phyloP scores from a whole-genome alignment of 306 rosid species.

The Gillenia trifoliata region DNA sequence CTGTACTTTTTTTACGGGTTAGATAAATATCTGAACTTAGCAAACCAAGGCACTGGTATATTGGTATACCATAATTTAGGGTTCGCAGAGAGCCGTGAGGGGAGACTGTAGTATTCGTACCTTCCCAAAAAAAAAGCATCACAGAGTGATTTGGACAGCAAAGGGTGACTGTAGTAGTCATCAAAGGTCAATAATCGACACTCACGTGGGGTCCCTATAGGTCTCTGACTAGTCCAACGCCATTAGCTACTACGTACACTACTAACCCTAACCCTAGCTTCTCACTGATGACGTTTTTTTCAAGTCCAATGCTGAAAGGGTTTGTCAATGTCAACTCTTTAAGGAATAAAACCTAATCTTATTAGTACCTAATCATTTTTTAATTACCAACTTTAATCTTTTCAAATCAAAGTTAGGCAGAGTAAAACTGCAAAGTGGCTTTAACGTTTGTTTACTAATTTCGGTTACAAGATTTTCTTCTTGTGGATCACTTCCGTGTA shows the following conservation, averaged over 20 bases:
- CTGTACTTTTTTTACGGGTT: no score
- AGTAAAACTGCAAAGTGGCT: not conserved
- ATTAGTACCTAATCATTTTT: conserved; percentile 18
- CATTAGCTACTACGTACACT: conserved; percentile 1
- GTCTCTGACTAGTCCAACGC: conserved; percentile 9
- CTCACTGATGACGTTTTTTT: conserved; percentile 19
- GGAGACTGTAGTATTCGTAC: conserved; percentile 10
- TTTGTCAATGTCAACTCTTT: conserved; percentile 30
- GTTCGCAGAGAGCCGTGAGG: not conserved
- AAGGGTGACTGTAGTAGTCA: not conserved
- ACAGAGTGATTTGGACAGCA: conserved; percentile 8
- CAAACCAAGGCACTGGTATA: no score
- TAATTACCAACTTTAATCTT: conserved; percentile 7
- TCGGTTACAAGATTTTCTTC: conserved; percentile 1
- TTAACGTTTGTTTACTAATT: not conserved
- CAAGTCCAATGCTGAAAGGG: not conserved
- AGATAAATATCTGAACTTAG: no score
- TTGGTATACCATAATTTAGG: no score
- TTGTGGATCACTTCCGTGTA: conserved; percentile 19
- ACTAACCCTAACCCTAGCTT: not conserved
- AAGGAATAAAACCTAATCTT: conserved; percentile 7
- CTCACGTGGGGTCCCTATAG: conserved; percentile 14
- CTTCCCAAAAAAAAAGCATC: conserved; percentile 39
- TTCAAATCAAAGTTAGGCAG: conserved; percentile 25
- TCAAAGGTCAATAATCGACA: conserved; percentile 39